Evolutionary conservation across 495 filamentous ascomycete species (phyloP), one percentile per base, ranked within the genome.

Genomic region (Filosporella fistucella): DNA sequence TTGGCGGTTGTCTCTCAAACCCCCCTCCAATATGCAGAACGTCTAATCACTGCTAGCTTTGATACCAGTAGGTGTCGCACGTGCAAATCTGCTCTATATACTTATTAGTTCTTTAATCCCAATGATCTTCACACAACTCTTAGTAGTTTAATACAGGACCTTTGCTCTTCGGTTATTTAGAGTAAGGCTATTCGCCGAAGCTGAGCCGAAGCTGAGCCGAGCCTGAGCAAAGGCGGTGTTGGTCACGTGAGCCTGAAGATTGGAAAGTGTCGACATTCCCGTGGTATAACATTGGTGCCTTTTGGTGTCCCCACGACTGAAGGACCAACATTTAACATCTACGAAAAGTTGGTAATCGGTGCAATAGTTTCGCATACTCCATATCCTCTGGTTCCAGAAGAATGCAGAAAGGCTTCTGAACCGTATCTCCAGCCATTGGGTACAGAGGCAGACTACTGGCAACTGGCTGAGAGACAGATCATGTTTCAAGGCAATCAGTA

Each of bases 241-340:
- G 42, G 28, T 45, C 42, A 45, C 30, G 42, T 45, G 42, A 45
- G 30, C 33, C 29, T 23, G 21, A 45, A 4, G 42, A 18, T 7
- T 34, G 42, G 42, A 20, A 45, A 45, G 29, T 34, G 42, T 8
- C 33, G 36, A 45, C 42, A 45, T 45, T 45, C 23, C 42, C 28
- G 42, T 45, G 28, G 42, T 34, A 46, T 22, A 46, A 35, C 43
- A 46, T 17, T 37, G 10, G 1, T 37, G n/a, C n/a, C n/a, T n/a
- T n/a, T n/a, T n/a, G n/a, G n/a, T n/a, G n/a, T n/a, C n/a, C n/a
- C n/a, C n/a, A n/a, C n/a, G n/a, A n/a, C n/a, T n/a, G n/a, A n/a
- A n/a, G n/a, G n/a, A n/a, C n/a, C n/a, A n/a, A n/a, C n/a, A n/a
- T 30, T 30, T 30, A 8, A 8, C n/a, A 30, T 30, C 28, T 8